Evolutionary conservation across 192 early-diverging fungal genomes (phyloP).

Genomic region (Martensiomyces pterosporus): DNA sequence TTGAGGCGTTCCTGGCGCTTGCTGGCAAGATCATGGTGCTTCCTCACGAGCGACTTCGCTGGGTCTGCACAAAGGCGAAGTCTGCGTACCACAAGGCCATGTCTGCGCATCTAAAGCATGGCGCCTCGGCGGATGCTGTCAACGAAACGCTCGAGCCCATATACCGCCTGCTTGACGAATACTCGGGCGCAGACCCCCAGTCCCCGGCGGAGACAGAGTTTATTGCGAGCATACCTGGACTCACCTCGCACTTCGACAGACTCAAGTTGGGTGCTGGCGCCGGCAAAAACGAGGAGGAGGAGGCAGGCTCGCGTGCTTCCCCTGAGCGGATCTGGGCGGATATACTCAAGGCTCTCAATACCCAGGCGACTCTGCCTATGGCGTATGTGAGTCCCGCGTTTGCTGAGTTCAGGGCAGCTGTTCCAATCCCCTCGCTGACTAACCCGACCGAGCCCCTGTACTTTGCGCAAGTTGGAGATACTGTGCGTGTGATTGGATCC

Average conservation of each 20-base stretch:
- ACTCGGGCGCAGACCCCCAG: background rate
- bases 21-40: constrained; percentile 9
- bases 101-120: background rate
- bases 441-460: constrained; percentile 25
- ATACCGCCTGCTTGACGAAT: constrained; percentile 14
- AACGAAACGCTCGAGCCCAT: constrained; percentile 6
- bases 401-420: constrained; percentile 6
- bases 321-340: constrained; percentile 27
- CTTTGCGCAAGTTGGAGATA: constrained; percentile 10
- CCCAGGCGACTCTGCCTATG: constrained; percentile 5
- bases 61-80: constrained; percentile 24
- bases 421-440: constrained; percentile 35
- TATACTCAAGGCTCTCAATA: constrained; percentile 13
- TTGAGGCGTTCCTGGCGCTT: constrained; percentile 13
- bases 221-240: constrained; percentile 1
- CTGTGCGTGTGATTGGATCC: constrained; percentile 25
- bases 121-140: background rate
- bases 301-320: background rate
- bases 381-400: constrained; percentile 11
- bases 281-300: too few species aligned
- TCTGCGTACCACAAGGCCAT: constrained; percentile 11
- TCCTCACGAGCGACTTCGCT: constrained; percentile 28
- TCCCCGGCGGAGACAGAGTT: constrained; percentile 18
- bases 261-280: constrained; percentile 2
- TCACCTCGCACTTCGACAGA: constrained; percentile 13